Percentiles rank a stretch among this genome's conserved stretches.
phyloP scores from a whole-genome alignment of 1,284 basidiomycete species.

The Bjerkandera adusta region DNA sequence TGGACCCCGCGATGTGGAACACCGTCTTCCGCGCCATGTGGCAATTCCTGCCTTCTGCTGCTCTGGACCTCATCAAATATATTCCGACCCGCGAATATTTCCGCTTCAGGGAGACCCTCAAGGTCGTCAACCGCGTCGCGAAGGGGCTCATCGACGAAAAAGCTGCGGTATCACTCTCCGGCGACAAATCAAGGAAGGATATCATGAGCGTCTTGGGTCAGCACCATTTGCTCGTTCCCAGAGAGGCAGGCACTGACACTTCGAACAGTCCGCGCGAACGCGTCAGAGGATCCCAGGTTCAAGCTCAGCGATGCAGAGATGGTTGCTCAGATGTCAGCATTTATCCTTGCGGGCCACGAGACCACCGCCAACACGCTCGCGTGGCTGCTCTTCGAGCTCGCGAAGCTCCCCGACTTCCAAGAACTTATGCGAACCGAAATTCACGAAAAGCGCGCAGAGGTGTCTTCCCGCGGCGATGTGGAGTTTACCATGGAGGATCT shows the following conservation, averaged over 20 bases:
- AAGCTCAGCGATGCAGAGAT: constrained; percentile 17
- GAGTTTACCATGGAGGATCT: constrained; percentile 30
- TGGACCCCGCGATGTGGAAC: neutral
- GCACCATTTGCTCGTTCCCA: neutral
- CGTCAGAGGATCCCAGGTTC: constrained; percentile 18
- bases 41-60: constrained; percentile 22
- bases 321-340: constrained; percentile 7
- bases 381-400: constrained; percentile 28
- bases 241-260: neutral
- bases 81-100: constrained; percentile 25
- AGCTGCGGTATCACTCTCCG: neutral
- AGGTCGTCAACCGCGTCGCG: constrained; percentile 19
- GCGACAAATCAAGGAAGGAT: constrained; percentile 22
- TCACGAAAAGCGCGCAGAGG: constrained; percentile 16
- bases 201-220: constrained; percentile 28
- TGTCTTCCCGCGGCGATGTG: constrained; percentile 24
- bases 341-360: constrained; percentile 25
- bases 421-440: constrained; percentile 27
- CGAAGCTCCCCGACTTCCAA: constrained; percentile 25
- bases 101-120: constrained; percentile 23
- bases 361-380: constrained; percentile 25
- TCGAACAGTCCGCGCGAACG: constrained; percentile 23
- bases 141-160: constrained; percentile 9
- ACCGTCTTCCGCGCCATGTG: constrained; percentile 15
- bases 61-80: constrained; percentile 25